phyloP scores from a whole-genome alignment of 495 filamentous ascomycete genomes.

The Astrocystis sublimbata region DNA sequence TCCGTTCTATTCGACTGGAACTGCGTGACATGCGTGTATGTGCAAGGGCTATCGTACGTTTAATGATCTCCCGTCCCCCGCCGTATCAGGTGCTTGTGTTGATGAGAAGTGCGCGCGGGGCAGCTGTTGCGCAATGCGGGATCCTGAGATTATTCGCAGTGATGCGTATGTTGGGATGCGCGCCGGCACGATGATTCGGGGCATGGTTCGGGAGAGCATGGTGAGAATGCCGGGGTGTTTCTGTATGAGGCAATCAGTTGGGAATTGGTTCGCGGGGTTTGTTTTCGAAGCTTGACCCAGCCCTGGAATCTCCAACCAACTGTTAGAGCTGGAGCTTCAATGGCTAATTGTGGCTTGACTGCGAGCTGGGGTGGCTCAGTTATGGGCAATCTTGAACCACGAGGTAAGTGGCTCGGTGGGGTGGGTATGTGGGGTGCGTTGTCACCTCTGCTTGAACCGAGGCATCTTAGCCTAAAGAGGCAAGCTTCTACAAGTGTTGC shows the following conservation, averaged over 20 bases:
- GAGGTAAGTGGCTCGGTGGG: background rate
- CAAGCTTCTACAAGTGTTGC: conserved; percentile 14
- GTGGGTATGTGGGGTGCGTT: no score
- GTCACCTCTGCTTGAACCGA: no score
- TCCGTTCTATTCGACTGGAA: background rate
- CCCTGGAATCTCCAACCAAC: background rate
- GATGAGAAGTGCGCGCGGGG: conserved; percentile 24
- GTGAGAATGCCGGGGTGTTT: background rate
- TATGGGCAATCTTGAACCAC: background rate
- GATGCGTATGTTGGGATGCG: background rate
- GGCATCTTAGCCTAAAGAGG: background rate
- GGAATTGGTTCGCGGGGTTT: background rate
- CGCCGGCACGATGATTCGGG: background rate
- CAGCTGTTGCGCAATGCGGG: conserved; percentile 16
- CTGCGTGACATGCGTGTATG: background rate
- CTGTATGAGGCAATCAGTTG: no score
- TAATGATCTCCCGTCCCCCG: conserved; percentile 21
- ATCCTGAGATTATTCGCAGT: conserved; percentile 3
- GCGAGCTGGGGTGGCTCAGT: background rate
- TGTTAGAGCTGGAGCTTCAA: background rate
- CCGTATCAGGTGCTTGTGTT: conserved; percentile 8
- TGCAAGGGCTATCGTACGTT: conserved; percentile 23
- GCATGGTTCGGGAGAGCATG: background rate
- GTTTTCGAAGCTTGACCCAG: background rate
- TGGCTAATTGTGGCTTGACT: background rate